Percentiles rank a stretch among this genome's conserved stretches.
These are phyloP conservation scores for Salix caprea DNA, from an alignment of 345 rosid species.

Conservation along the genomic window DNA sequence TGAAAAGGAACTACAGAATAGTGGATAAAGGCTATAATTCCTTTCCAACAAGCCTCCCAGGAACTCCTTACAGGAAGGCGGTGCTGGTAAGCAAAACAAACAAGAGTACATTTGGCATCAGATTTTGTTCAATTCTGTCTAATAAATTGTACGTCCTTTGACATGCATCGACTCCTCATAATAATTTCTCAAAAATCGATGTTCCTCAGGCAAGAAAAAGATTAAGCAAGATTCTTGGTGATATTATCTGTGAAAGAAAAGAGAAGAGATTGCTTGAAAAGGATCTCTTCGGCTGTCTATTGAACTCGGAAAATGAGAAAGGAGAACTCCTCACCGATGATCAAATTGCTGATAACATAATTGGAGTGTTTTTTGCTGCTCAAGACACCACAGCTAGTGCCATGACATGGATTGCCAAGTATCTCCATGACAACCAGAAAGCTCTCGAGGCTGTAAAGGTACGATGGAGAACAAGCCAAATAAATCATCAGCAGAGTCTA, in stretches of 20 bases:
- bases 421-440: slow-evolving; percentile 63
- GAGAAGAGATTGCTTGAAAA: slow-evolving; percentile 40
- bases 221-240: slow-evolving; percentile 42
- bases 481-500: not conserved
- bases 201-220: slow-evolving; percentile 52
- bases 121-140: not conserved
- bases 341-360: slow-evolving; percentile 60
- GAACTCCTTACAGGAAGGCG: slow-evolving; percentile 72
- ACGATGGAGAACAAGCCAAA: slow-evolving; percentile 8
- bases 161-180: not conserved
- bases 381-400: slow-evolving; percentile 73
- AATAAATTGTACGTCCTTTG: not conserved
- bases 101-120: not conserved
- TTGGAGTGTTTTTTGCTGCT: slow-evolving; percentile 70
- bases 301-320: slow-evolving; percentile 46
- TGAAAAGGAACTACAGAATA: slow-evolving; percentile 62
- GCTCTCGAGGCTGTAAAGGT: slow-evolving; percentile 76
- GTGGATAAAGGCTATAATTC: slow-evolving; percentile 84
- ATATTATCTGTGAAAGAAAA: slow-evolving; percentile 47
- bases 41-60: slow-evolving; percentile 72
- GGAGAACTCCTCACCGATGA: slow-evolving; percentile 37
- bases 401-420: slow-evolving; percentile 79
- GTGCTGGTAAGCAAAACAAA: slow-evolving; percentile 27
- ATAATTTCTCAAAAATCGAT: not conserved
- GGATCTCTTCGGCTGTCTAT: slow-evolving; percentile 44